Base-by-base conservation (phyloP, 192 early-diverging fungal genomes). In the Glomus cerebriforme region DNA sequence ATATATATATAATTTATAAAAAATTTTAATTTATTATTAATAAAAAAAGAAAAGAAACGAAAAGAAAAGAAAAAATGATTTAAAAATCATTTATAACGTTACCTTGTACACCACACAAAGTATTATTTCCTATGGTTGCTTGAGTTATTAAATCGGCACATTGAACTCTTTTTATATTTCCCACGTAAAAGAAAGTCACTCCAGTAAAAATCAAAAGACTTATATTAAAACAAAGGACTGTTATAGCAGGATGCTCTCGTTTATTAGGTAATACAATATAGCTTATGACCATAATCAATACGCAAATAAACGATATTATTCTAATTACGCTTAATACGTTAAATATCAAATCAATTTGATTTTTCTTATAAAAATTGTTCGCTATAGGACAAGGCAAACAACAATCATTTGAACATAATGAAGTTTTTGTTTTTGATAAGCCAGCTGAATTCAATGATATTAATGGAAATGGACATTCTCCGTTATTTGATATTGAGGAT, bases 261-360 rank as follows among this genome's bases (percentile, higher is more conserved):
- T 68, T 68, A 39, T 68, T 68, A 19, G 66, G 66, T 22, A 68
- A 22, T 34, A 68, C 66, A 17, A 68, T 35, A 37, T 68, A 68
- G n/a, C 66, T 68, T 2, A 39, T 8, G 5, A 68, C 66, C 0
- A 68, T 37, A n/a, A 35, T 35, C 19, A 37, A 7, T 35, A 35
- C 19, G 12, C 32, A 37, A 37, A 35, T 7, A 68, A 68, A 68
- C 8, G 66, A 68, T 22, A 37, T 37, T 35, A 39, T 4, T 32
- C 66, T 32, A 8, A 68, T 0, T n/a, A 68, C 3, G 22, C 66
- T 39, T 35, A 68, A 68, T 22, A 24, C 22, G 5, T 6, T 0
- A 68, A 32, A 68, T 35, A 68, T 39, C 29, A n/a, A 35, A 37
- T 68, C 66, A 35, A 68, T 68, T 37, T 68, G 29, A 39, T 22